Base-by-base conservation (phyloP, 257 asterid species). In the Mentha longifolia region DNA sequence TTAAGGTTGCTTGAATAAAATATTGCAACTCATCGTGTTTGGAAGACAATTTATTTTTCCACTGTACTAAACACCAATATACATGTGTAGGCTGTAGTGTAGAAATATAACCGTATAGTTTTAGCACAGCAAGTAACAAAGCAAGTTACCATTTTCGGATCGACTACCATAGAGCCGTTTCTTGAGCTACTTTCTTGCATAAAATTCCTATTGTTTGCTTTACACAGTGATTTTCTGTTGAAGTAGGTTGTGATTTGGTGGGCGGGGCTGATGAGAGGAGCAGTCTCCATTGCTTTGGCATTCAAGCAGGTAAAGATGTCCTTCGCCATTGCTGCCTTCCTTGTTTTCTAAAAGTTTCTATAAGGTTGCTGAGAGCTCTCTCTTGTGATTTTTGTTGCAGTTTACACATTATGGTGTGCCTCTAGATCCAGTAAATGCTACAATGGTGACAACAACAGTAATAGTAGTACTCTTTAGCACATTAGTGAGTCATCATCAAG, bases 211-310 rank as follows among this genome's bases (percentile, higher is more conserved):
- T 0, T 0, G 31, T 49, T 1, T 16, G 56, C 19, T 71, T 17
- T 28, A 28, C 19, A 22, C 59, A 35, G 4, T 15, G 59, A 41
- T 66, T 28, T 6, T 37, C 30, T 33, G 15, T 46, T 65, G 31
- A 28, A 75, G 30, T 77, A 93, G 98, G 75, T 89, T n/a, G 74
- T 94, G 16, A 79, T 94, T 65, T 91, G 97, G 96, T 94, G 99
- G 99, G 97, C 99, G 22, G 99, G 99, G 41, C 92, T 94, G 61
- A 89, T 91, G 93, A 86, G 99, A 77, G 99, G 97, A 72, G 99
- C 99, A 16, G 99, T 94, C 33, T 94, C 99, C 77, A 91, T 91
- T 20, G 99, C 99, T 28, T 78, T 94, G 82, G 97, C 97, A 1
- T 94, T 91, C 89, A 91, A 89, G 81, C 91, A 94, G 99, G 99